Base-by-base conservation (phyloP, 202 grass and related monocot species). In the Setaria viridis region DNA sequence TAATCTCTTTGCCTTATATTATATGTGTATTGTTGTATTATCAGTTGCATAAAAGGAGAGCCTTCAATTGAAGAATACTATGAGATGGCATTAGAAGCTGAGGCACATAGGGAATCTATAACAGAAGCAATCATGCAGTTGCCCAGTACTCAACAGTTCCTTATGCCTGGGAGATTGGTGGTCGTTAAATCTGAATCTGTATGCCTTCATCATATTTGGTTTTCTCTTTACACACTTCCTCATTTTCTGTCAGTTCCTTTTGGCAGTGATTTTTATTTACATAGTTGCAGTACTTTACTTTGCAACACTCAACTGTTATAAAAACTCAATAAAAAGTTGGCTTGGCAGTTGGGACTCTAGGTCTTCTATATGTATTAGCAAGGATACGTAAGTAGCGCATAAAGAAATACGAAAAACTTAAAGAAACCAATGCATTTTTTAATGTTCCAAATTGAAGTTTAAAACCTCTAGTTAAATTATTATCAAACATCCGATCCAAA, bases 1-100 rank as follows among this genome's bases (percentile, higher is more conserved):
- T 13, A 73, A 20, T 45, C 17, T 75, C 46, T 29, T 77, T 70
- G 19, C 66, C 29, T 78, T 35, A 51, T 62, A n/a, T 58, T 69
- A 47, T 46, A 81, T 63, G 29, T 34, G 72, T 63, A 73, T 72
- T 78, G 15, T 90, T 83, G 16, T 34, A 51, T 81, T 70, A 17
- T 73, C 78, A 95, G 95, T 56, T 98, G 95, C 85, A 95, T 98
- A 89, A 98, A 98, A 90, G 95, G 95, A 74, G 95, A 95, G 63
- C 88, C 95, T 71, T 71, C 91, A 51, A 92, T 98, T 81, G 95
- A 98, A 89, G 93, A 95, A 77, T 98, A 98, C 78, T 98, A 92
- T 7, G 88, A 85, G 71, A 89, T 92, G 89, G 67, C 63, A 45
- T 57, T 83, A 89, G 67, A 98, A 88, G 89, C 93, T 77, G 91